phyloP scores from a whole-genome alignment of 176 grass and related monocot species.

The Paspalum notatum region DNA sequence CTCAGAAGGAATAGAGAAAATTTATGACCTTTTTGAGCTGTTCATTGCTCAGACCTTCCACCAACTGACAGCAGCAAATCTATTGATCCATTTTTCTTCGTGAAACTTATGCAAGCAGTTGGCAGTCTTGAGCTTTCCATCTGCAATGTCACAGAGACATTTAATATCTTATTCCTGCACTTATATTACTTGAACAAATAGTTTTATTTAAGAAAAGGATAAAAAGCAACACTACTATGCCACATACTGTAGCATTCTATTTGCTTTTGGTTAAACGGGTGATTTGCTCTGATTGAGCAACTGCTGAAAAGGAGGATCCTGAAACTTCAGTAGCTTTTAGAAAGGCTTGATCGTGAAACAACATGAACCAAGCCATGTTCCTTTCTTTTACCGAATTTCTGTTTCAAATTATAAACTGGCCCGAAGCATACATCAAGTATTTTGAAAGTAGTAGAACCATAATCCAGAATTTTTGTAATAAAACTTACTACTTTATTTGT shows the following conservation, averaged over 20 bases:
- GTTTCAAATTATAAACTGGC: not conserved
- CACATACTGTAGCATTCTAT: not conserved
- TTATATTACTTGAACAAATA: not conserved
- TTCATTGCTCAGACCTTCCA: not conserved
- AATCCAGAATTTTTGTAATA: no score
- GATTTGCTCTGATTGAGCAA: not conserved
- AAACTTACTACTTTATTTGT: not conserved
- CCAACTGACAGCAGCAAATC: conserved; percentile 2
- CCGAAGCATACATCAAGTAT: not conserved
- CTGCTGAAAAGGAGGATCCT: not conserved
- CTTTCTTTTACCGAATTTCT: conserved; percentile 1
- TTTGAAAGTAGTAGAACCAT: no score
- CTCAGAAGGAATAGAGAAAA: not conserved
- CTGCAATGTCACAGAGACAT: not conserved
- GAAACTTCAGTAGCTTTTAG: not conserved
- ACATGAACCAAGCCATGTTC: not conserved
- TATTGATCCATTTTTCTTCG: not conserved
- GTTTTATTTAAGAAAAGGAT: not conserved
- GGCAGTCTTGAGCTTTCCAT: conserved; percentile 18
- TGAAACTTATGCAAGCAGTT: not conserved
- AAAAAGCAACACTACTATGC: not conserved
- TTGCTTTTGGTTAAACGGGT: conserved; percentile 17
- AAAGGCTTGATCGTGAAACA: conserved; percentile 6
- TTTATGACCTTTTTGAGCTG: not conserved
- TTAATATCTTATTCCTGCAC: not conserved